Conservation (phyloP, 495 filamentous ascomycete genomes). For the Glarea lozoyensis region DNA sequence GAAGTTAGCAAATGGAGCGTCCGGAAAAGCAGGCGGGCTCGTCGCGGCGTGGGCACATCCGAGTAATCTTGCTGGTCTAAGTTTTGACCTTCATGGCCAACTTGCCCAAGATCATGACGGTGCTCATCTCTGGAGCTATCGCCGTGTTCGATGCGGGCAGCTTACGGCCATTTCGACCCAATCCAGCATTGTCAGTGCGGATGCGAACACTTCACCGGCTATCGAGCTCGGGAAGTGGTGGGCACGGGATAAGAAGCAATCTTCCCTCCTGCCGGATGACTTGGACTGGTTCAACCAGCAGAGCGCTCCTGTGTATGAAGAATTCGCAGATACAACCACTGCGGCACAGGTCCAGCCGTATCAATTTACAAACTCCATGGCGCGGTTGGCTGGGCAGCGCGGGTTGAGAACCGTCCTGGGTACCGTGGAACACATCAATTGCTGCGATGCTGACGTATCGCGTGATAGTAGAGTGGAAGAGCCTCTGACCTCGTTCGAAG, state of each 20-base stretch:
- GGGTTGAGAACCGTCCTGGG: slow-evolving; percentile 65
- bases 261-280: slow-evolving; percentile 61
- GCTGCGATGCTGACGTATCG: slow-evolving; percentile 37
- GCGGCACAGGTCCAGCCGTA: slow-evolving; percentile 94
- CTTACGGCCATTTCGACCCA: slow-evolving; percentile 7
- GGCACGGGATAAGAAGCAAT: slow-evolving; percentile 21
- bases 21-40: slow-evolving; percentile 91
- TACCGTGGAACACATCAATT: slow-evolving; percentile 56
- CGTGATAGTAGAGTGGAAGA: slow-evolving; percentile 39
- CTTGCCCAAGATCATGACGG: slow-evolving; percentile 76
- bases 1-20: slow-evolving; percentile 82
- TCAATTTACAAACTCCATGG: slow-evolving; percentile 82
- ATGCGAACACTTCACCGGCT: slow-evolving; percentile 2
- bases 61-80: slow-evolving; percentile 70
- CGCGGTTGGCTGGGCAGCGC: slow-evolving; percentile 62
- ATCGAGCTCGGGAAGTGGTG: slow-evolving; percentile 9
- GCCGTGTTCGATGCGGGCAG: slow-evolving; percentile 64
- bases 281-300: slow-evolving; percentile 80
- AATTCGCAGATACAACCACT: slow-evolving; percentile 70
- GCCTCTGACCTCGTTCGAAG: no score
- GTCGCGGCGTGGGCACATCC: slow-evolving; percentile 91
- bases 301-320: slow-evolving; percentile 58
- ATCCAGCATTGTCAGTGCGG: neutral
- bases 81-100: slow-evolving; percentile 72
- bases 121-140: slow-evolving; percentile 77